Evolutionary conservation across 306 rosid genomes (phyloP), one percentile per base, ranked within the genome.

Genomic region (Clitoria ternatea): DNA sequence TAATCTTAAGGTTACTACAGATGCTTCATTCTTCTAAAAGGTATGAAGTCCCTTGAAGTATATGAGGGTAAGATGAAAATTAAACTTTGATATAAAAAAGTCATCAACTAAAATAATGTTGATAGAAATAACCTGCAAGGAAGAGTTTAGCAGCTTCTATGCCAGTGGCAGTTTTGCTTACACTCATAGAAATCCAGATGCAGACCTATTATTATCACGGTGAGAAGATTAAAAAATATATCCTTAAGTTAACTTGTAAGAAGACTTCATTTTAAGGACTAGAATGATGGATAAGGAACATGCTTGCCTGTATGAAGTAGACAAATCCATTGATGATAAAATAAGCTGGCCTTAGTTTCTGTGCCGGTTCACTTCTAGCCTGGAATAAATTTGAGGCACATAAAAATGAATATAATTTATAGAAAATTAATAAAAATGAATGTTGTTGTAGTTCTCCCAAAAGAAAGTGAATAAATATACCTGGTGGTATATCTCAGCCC

Each of bases 401-500:
- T 27, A 17, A 72, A 67, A n/a, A 12, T n/a, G 4, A 73, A 49
- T 43, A 26, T 39, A 23, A 64, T 32, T 22, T 27, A 23, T 14
- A 3, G 7, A 7, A 39, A 48, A 66, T 17, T 7, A 29, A 69
- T 14, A 67, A 43, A 39, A 19, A 54, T 30, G 8, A 33, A 6
- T 66, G 39, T 45, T 40, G 47, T 20, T 52, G 27, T 12, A 69
- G 50, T 6, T 18, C 44, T 66, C 33, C 35, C 40, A 54, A 54
- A 22, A 55, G 64, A 19, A 73, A 54, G 70, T 55, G 45, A 57
- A 43, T 50, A 52, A 57, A 43, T 50, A 54, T 84, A 84, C 97
- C 90, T 90, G 95, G 77, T 88, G 81, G 73, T 86, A 86, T 72
- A 90, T 90, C 89, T 90, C 95, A 10, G 95, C 97, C 95, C 95